Conservation (phyloP, 2,329 filamentous ascomycete genomes). For the Biscogniauxia marginata region DNA sequence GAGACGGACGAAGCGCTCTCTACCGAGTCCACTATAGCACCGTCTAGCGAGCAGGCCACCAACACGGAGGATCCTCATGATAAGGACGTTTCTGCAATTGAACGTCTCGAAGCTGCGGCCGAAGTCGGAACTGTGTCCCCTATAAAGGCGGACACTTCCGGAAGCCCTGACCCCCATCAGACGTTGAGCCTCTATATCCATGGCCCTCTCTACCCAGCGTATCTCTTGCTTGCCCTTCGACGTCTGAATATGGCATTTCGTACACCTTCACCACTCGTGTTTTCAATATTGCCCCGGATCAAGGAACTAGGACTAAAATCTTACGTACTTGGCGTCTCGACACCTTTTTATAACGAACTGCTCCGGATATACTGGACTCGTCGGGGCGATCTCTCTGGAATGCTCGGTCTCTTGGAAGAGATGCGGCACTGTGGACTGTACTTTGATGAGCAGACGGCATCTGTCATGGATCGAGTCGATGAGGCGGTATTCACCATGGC, state of each 20-base stretch:
- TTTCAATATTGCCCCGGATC: slow-evolving; percentile 64
- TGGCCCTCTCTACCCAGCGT: slow-evolving; percentile 63
- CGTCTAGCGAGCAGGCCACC: too few relatives aligned
- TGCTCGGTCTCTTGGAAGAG: slow-evolving; percentile 59
- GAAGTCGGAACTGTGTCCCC: not conserved
- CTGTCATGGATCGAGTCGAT: slow-evolving; percentile 35
- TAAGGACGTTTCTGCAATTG: too few relatives aligned
- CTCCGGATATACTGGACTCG: slow-evolving; percentile 61
- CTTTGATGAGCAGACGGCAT: slow-evolving; percentile 50
- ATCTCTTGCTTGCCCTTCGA: slow-evolving; percentile 56
- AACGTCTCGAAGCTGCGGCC: not conserved
- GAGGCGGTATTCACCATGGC: slow-evolving; percentile 14
- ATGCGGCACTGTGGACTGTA: slow-evolving; percentile 64
- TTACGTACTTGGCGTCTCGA: slow-evolving; percentile 70
- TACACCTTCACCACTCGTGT: slow-evolving; percentile 56
- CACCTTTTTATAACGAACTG: slow-evolving; percentile 67
- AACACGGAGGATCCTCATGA: too few relatives aligned
- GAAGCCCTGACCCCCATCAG: slow-evolving; percentile 8
- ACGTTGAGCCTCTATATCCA: slow-evolving; percentile 53
- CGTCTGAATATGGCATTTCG: slow-evolving; percentile 57
- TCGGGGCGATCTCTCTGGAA: slow-evolving; percentile 54
- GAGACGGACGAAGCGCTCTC: slow-evolving; percentile 4
- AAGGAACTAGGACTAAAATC: slow-evolving; percentile 67
- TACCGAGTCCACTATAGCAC: too few relatives aligned
- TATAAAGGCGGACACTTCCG: too few relatives aligned